Conservation (phyloP, 2,329 filamentous ascomycete genomes). For the Blastomyces emzantsi region DNA sequence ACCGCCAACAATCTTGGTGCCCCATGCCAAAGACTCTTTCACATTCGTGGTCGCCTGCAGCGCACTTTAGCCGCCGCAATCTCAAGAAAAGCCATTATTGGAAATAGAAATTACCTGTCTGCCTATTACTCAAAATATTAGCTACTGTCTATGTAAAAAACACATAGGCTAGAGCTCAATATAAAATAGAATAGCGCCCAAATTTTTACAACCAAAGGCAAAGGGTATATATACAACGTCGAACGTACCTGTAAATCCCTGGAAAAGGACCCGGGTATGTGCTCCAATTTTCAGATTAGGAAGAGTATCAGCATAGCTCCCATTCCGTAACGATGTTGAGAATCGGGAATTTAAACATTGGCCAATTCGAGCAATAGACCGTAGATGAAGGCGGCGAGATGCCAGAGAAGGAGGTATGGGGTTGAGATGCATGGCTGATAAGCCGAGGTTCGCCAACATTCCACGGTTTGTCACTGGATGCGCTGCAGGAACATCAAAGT, state of each 20-base stretch:
- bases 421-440: neutral
- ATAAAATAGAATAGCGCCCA: neutral
- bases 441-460: neutral
- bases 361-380: neutral
- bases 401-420: constrained; percentile 1
- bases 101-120: constrained; percentile 27
- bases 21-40: constrained; percentile 65
- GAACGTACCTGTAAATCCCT: constrained; percentile 55
- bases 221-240: neutral
- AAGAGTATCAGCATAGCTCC: constrained; percentile 52
- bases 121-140: constrained; percentile 20
- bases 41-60: constrained; percentile 62
- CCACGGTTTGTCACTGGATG: neutral
- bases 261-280: constrained; percentile 59
- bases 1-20: constrained; percentile 70
- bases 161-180: neutral
- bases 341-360: constrained; percentile 19
- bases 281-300: constrained; percentile 57
- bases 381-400: neutral
- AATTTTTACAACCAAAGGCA: neutral
- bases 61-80: constrained; percentile 1
- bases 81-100: neutral
- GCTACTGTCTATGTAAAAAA: neutral
- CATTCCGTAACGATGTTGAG: constrained; percentile 24
- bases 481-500: neutral